A percentile compares a stretch with the other conserved stretches of the same genome.
These are phyloP conservation scores for Apophysomyces sp. DNA, from an alignment of 371 early-diverging fungal species.

Conservation along the genomic window DNA sequence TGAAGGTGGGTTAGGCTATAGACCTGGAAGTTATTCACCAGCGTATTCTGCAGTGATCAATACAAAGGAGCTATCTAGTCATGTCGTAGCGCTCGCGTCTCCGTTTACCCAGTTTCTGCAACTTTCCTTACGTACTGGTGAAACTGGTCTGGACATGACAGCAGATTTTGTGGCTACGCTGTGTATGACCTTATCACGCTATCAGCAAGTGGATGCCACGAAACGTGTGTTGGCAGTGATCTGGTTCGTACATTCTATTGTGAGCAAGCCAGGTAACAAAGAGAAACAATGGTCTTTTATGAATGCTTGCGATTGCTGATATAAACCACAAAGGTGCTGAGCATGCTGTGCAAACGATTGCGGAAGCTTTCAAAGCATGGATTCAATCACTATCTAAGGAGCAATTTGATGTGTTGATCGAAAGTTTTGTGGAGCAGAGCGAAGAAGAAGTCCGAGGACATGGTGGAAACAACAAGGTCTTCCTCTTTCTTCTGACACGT, in stretches of 20 bases:
- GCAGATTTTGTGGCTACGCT: slow-evolving; percentile 35
- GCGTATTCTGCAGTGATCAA: slow-evolving; percentile 16
- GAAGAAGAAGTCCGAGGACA: slow-evolving; percentile 23
- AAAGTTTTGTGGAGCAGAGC: slow-evolving; percentile 21
- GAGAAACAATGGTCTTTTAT: not conserved
- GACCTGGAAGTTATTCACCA: not conserved
- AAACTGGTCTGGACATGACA: slow-evolving; percentile 10
- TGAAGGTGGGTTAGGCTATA: slow-evolving; percentile 11
- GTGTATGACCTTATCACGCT: slow-evolving; percentile 25
- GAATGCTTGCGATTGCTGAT: not conserved
- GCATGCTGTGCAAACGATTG: slow-evolving; percentile 11
- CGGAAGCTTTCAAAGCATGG: slow-evolving; percentile 28
- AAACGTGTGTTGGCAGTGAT: slow-evolving; percentile 27
- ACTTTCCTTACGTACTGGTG: not conserved
- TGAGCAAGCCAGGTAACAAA: slow-evolving; percentile 13
- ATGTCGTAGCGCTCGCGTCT: slow-evolving; percentile 15
- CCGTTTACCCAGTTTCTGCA: slow-evolving; percentile 24
- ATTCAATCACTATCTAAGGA: slow-evolving; percentile 25
- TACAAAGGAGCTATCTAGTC: slow-evolving; percentile 15
- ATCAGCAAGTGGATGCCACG: slow-evolving; percentile 23
- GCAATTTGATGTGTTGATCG: slow-evolving; percentile 25
- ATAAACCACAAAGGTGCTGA: slow-evolving; percentile 10
- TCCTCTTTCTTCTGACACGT: slow-evolving; percentile 28
- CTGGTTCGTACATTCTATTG: slow-evolving; percentile 29
- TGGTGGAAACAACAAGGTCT: slow-evolving; percentile 21